phyloP scores from a whole-genome alignment of 2,329 filamentous ascomycete genomes.

The Amauroascus verrucosus region DNA sequence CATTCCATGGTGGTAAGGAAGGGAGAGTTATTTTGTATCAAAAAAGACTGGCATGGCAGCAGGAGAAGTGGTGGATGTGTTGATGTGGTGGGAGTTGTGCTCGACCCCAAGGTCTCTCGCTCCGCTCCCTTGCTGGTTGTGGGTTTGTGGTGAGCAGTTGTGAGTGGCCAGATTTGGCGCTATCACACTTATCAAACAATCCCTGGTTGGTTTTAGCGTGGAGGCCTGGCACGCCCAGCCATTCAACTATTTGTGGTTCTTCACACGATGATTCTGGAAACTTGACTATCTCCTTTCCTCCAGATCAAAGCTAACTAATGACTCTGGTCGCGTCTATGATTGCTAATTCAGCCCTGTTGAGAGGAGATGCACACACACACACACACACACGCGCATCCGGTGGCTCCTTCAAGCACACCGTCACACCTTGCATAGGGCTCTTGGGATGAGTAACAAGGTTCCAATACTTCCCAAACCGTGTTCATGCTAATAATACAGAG shows the following conservation, averaged over 20 bases:
- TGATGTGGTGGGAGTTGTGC: background rate
- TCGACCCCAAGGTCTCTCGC: background rate
- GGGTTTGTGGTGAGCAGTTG: background rate
- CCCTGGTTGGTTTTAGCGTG: constrained; percentile 9
- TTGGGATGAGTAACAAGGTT: background rate
- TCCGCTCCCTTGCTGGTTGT: background rate
- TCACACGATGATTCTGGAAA: too few relatives aligned
- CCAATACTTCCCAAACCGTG: background rate
- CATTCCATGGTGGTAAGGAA: constrained; percentile 2
- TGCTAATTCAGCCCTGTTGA: too few relatives aligned
- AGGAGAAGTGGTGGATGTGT: background rate
- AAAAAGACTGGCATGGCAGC: background rate
- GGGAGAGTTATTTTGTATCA: background rate
- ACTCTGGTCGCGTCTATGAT: too few relatives aligned
- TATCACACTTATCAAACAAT: constrained; percentile 7
- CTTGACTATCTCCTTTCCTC: too few relatives aligned
- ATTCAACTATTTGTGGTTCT: background rate
- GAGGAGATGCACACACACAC: too few relatives aligned
- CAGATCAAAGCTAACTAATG: too few relatives aligned
- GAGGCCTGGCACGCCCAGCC: background rate
- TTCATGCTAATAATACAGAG: too few relatives aligned
- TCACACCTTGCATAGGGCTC: too few relatives aligned
- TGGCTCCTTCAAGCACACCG: too few relatives aligned
- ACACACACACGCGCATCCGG: too few relatives aligned
- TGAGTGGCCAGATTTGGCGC: constrained; percentile 9